Conservation (phyloP, 2,329 filamentous ascomycete species). For the Lachnellula hyalina region DNA sequence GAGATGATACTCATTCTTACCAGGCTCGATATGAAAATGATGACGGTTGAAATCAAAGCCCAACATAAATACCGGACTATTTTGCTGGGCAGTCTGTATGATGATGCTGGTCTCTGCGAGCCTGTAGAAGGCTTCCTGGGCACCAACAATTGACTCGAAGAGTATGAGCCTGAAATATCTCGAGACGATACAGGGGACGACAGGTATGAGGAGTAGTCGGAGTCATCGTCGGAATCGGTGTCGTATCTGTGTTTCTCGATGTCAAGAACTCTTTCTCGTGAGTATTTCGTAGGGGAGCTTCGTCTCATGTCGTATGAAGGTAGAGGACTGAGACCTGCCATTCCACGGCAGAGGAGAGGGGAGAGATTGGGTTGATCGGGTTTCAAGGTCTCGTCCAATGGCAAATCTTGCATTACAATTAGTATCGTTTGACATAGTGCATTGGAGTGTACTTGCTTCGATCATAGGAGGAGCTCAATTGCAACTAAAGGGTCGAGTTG, state of each 20-base stretch:
- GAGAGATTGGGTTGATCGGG: neutral
- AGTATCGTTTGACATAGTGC: too few species aligned
- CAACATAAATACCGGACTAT: slow-evolving; percentile 76
- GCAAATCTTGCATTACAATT: too few species aligned
- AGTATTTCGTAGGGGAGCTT: slow-evolving; percentile 23
- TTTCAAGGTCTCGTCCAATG: too few species aligned
- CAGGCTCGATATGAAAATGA: slow-evolving; percentile 73
- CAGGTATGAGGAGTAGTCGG: slow-evolving; percentile 34
- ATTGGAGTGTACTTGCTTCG: too few species aligned
- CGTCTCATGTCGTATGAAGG: slow-evolving; percentile 35
- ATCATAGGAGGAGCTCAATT: too few species aligned
- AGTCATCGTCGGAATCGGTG: slow-evolving; percentile 40
- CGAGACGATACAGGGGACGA: slow-evolving; percentile 27
- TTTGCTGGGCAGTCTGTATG: slow-evolving; percentile 54
- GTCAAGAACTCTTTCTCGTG: slow-evolving; percentile 18
- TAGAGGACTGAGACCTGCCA: slow-evolving; percentile 43
- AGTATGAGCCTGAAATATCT: slow-evolving; percentile 28
- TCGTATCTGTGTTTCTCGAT: slow-evolving; percentile 27
- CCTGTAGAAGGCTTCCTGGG: slow-evolving; percentile 20
- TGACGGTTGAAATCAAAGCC: slow-evolving; percentile 59
- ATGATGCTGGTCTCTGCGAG: slow-evolving; percentile 13
- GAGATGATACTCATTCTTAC: slow-evolving; percentile 68
- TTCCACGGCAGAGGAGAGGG: slow-evolving; percentile 23
- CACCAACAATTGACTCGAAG: slow-evolving; percentile 28
- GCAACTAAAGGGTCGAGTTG: too few species aligned